Percentiles rank a stretch among this genome's conserved stretches.
These are phyloP conservation scores for Eremothecium cymbalariae DNA, from an alignment of 1,139 yeast species.

Conservation along the genomic window DNA sequence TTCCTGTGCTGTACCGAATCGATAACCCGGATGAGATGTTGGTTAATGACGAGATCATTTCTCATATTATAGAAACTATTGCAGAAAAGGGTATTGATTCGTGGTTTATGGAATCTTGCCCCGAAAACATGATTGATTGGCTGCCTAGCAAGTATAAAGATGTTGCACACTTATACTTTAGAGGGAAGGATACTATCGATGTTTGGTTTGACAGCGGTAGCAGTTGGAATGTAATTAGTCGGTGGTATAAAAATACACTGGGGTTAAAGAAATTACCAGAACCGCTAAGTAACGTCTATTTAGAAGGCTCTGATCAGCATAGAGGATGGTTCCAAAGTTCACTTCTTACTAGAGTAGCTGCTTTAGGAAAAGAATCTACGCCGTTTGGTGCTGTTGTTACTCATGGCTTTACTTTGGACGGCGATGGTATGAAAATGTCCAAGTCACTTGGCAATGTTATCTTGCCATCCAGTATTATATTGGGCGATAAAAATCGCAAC, in stretches of 20 bases:
- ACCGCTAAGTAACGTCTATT: slow-evolving; percentile 62
- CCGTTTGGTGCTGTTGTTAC: slow-evolving; percentile 77
- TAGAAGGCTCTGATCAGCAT: slow-evolving; percentile 96
- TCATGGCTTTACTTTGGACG: slow-evolving; percentile 89
- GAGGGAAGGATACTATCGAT: slow-evolving; percentile 91
- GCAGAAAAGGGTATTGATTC: slow-evolving; percentile 51
- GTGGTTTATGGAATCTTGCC: slow-evolving; percentile 60
- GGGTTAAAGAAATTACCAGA: slow-evolving; percentile 23
- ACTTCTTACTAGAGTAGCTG: slow-evolving; percentile 64
- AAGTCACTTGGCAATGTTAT: slow-evolving; percentile 83
- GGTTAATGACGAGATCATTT: slow-evolving; percentile 31
- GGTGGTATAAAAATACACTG: slow-evolving; percentile 32
- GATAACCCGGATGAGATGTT: slow-evolving; percentile 34
- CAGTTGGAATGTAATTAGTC: slow-evolving; percentile 67
- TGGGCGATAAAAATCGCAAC: slow-evolving; percentile 50
- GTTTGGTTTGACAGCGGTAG: slow-evolving; percentile 99
- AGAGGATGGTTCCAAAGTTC: slow-evolving; percentile 99
- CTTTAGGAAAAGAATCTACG: slow-evolving; percentile 35
- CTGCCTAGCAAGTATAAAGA: slow-evolving; percentile 45
- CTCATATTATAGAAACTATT: slow-evolving; percentile 29
- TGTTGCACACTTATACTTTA: slow-evolving; percentile 39
- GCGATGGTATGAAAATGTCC: slow-evolving; percentile 84
- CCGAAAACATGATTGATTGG: slow-evolving; percentile 55
- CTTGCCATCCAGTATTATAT: slow-evolving; percentile 56
- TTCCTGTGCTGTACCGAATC: slow-evolving; percentile 70